Evolutionary conservation across 192 early-diverging fungal genomes (phyloP).

Genomic region (Gryganskiella cystojenkinii): DNA sequence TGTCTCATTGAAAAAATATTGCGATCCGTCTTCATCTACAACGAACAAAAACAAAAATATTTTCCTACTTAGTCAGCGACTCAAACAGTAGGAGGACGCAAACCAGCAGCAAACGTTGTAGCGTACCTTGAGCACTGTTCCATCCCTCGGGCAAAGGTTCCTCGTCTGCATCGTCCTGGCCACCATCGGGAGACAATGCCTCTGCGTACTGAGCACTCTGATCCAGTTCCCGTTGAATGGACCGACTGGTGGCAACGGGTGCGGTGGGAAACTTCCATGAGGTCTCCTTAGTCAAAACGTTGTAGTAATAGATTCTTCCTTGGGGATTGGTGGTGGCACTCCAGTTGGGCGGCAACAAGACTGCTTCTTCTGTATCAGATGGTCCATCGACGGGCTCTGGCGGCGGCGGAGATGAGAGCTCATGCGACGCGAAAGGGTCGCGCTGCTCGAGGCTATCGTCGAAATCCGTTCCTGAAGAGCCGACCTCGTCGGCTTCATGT

Average conservation of each 20-base stretch:
- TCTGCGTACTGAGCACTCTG: not conserved
- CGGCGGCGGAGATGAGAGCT: constrained; percentile 19
- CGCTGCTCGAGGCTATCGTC: not conserved
- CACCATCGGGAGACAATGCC: not conserved
- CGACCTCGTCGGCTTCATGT: not conserved
- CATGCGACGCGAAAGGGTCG: not conserved
- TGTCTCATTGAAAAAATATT: constrained; percentile 64
- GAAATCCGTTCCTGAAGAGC: too few relatives aligned
- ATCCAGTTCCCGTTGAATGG: not conserved
- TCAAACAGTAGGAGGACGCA: too few relatives aligned
- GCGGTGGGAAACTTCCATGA: constrained; percentile 36
- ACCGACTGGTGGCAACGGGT: not conserved
- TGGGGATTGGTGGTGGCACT: constrained; percentile 46
- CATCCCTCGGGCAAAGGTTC: constrained; percentile 56
- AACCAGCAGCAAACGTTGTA: too few relatives aligned
- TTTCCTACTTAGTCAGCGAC: too few relatives aligned
- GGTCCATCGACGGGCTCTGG: constrained; percentile 30
- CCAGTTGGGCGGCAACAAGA: constrained; percentile 40
- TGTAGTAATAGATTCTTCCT: constrained; percentile 42
- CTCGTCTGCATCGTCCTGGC: not conserved
- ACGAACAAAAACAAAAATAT: constrained; percentile 4
- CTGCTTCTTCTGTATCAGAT: constrained; percentile 11
- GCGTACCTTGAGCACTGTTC: constrained; percentile 57
- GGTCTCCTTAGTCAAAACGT: constrained; percentile 37
- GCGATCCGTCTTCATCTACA: constrained; percentile 57